A percentile compares a stretch with the other conserved stretches of the same genome.
Conservation (phyloP, 2,329 filamentous ascomycete genomes). For the Emydomyces testavorans region DNA sequence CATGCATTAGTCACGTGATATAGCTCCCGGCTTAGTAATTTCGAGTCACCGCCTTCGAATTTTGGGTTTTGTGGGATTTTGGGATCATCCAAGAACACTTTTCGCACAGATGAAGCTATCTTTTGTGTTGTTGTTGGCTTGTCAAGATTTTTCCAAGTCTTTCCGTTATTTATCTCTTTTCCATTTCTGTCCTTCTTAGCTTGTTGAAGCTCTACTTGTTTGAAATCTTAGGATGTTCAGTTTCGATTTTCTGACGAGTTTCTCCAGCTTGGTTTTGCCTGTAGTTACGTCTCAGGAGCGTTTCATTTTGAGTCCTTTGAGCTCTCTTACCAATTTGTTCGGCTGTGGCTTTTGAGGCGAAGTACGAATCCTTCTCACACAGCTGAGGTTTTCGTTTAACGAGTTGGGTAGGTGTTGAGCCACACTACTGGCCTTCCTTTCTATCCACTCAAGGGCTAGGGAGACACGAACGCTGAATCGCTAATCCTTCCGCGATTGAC, state of each 20-base stretch:
- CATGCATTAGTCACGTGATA: too few species aligned
- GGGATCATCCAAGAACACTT: not conserved
- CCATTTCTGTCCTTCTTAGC: not conserved
- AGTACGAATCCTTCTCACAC: not conserved
- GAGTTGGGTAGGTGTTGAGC: not conserved
- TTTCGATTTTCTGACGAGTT: not conserved
- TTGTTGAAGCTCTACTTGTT: not conserved
- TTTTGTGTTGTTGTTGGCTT: not conserved
- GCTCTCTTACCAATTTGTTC: not conserved
- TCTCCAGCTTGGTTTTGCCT: not conserved
- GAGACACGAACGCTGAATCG: not conserved
- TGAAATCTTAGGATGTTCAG: not conserved
- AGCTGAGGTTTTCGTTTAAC: not conserved
- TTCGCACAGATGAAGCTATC: not conserved
- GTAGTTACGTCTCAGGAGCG: not conserved
- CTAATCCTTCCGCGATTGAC: not conserved
- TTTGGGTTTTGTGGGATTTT: slow-evolving; percentile 5
- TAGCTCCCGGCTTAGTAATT: not conserved
- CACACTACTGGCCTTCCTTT: too few species aligned
- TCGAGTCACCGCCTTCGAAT: not conserved
- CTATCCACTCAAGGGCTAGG: too few species aligned
- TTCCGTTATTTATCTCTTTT: not conserved
- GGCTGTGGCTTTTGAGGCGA: not conserved
- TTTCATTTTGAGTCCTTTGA: not conserved
- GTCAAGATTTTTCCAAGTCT: not conserved